Conservation (phyloP, 805 yeast species). For the Cyberlindnera amylophila region DNA sequence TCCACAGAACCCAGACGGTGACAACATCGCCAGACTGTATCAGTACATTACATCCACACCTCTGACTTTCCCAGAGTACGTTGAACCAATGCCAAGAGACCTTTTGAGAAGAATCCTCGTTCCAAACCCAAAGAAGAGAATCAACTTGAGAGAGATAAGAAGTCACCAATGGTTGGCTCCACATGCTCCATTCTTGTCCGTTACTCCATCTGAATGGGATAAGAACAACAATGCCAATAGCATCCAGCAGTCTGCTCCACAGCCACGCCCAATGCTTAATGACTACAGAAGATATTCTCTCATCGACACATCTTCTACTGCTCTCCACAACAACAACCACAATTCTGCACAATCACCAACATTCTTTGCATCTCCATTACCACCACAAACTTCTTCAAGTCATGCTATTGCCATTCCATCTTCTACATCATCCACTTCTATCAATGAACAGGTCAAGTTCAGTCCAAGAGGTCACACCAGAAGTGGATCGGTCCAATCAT, state of each 20-base stretch:
- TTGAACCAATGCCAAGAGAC: conserved; percentile 88
- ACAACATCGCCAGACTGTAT: conserved; percentile 85
- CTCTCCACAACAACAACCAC: conserved; percentile 31
- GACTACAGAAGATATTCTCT: conserved; percentile 38
- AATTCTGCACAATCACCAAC: conserved; percentile 15
- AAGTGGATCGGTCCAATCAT: conserved; percentile 35
- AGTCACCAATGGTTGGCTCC: conserved; percentile 88
- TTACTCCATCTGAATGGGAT: conserved; percentile 92
- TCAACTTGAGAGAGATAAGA: conserved; percentile 63
- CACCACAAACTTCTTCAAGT: conserved; percentile 66
- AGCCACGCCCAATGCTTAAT: conserved; percentile 21
- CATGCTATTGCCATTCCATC: conserved; percentile 50
- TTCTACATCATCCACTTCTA: conserved; percentile 31
- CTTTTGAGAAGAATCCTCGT: conserved; percentile 79
- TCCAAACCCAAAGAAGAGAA: conserved; percentile 77
- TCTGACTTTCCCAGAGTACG: conserved; percentile 91
- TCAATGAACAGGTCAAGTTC: conserved; percentile 21
- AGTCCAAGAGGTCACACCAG: conserved; percentile 32
- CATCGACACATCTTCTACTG: conserved; percentile 42
- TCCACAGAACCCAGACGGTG: conserved; percentile 93
- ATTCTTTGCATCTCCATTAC: conserved; percentile 50
- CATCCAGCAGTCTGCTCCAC: conserved; percentile 36
- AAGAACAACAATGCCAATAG: conserved; percentile 22
- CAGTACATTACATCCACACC: conserved; percentile 90
- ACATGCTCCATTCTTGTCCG: conserved; percentile 75